Percentiles rank a stretch among this genome's conserved stretches.
These are phyloP conservation scores for Cercospora zeina DNA, from an alignment of 2,329 filamentous ascomycete species.

Conservation along the genomic window DNA sequence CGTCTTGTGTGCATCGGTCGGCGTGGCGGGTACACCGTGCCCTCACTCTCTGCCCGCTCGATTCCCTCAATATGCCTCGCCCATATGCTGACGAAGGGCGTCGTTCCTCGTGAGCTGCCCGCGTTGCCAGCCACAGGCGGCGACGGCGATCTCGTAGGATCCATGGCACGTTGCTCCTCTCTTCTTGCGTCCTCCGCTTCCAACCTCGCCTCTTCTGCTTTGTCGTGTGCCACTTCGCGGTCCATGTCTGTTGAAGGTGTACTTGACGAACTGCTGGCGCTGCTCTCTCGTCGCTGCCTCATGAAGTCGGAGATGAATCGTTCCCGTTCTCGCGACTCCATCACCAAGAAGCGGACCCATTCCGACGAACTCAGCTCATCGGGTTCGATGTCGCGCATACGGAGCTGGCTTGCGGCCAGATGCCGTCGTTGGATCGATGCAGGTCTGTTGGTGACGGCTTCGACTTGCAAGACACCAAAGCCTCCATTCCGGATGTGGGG, in stretches of 20 bases:
- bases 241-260: constrained; percentile 21
- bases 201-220: constrained; percentile 37
- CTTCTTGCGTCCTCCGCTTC: constrained; percentile 34
- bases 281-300: constrained; percentile 33
- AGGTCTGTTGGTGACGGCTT: constrained; percentile 40
- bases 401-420: constrained; percentile 38
- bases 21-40: constrained; percentile 23
- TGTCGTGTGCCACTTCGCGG: constrained; percentile 32
- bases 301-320: constrained; percentile 39
- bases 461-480: constrained; percentile 40
- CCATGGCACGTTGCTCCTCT: constrained; percentile 25
- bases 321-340: constrained; percentile 39
- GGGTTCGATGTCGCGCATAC: constrained; percentile 42
- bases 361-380: constrained; percentile 39
- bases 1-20: constrained; percentile 32
- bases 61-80: constrained; percentile 35
- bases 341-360: constrained; percentile 41
- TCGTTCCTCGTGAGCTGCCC: constrained; percentile 21
- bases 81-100: constrained; percentile 38
- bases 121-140: constrained; percentile 10
- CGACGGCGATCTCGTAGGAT: constrained; percentile 18
- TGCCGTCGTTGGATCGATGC: constrained; percentile 40
- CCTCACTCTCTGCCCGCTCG: constrained; percentile 21
- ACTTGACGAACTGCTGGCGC: constrained; percentile 28
- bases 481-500: constrained; percentile 40